Base-by-base conservation (phyloP, 768 basidiomycete species). In the Lactifluus rugatus region DNA sequence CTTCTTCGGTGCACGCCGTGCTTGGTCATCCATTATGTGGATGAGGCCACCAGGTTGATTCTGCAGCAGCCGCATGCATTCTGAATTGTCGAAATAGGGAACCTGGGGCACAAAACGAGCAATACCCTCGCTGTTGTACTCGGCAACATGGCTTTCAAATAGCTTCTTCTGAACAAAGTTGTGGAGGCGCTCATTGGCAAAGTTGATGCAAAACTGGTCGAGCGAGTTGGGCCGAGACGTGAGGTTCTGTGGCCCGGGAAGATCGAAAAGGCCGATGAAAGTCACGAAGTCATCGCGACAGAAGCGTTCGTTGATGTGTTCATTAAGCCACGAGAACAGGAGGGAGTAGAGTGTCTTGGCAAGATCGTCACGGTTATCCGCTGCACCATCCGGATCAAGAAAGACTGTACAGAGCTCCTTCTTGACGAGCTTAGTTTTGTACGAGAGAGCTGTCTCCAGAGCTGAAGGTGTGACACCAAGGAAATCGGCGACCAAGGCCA, bases 391-490 rank as follows among this genome's bases (percentile, higher is more conserved):
- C 0, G 89, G 84, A 68, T 98, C 94, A 46, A 98, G 80, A 74
- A 98, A 96, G 26, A 96, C 85, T 0, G 93, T 96, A 71, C 93
- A 96, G n/a, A 96, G 76, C 72, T 98, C 94, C 74, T 93, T 96
- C 70, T 92, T 89, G 67, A 97, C 82, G 55, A 97, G 75, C 70
- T 89, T 90, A 1, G 91, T 93, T 73, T 86, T 89, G 81, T 93
- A 95, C 0, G 92, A 89, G 42, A 99, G 75, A 0, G 89, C 79
- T 2, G 77, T 78, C 69, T 95, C 93, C 16, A 98, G 78, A 0
- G 81, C 82, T 2, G 78, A 69, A 1, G 87, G 69, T 34, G 81
- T 77, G 2, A 98, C 83, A 14, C 95, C 96, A 10, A 99, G 76
- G 71, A 98, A 96, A 56, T 95, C 93, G 16, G 93, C 82, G 19